Percentiles rank a stretch among this genome's conserved stretches.
phyloP scores from a whole-genome alignment of 805 yeast species.

The Nakazawaea peltata region DNA sequence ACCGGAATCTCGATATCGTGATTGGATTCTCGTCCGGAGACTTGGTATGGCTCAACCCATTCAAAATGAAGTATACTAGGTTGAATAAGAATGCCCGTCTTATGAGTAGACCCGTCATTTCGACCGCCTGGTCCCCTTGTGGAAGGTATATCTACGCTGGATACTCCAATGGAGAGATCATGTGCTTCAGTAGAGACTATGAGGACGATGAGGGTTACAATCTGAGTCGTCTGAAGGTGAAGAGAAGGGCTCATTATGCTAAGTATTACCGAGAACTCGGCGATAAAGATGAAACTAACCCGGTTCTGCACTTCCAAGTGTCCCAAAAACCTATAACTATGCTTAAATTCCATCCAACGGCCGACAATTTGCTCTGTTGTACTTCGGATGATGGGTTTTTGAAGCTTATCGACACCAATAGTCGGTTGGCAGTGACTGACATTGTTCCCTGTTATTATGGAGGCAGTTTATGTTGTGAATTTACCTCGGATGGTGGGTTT shows the following conservation, averaged over 20 bases:
- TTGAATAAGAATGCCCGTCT: slow-evolving; percentile 42
- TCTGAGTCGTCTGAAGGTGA: slow-evolving; percentile 11
- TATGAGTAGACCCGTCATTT: slow-evolving; percentile 33
- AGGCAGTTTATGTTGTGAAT: slow-evolving; percentile 43
- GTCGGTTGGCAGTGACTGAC: slow-evolving; percentile 36
- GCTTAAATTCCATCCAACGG: slow-evolving; percentile 33
- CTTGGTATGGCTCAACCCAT: slow-evolving; percentile 50
- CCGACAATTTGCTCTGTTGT: slow-evolving; percentile 32
- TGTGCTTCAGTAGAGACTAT: slow-evolving; percentile 39
- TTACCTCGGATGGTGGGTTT: slow-evolving; percentile 41
- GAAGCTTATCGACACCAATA: slow-evolving; percentile 46
- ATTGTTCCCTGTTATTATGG: slow-evolving; percentile 59
- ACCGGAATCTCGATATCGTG: slow-evolving; percentile 39
- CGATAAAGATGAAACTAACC: slow-evolving; percentile 21
- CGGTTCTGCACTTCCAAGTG: slow-evolving; percentile 58
- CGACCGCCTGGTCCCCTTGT: slow-evolving; percentile 37
- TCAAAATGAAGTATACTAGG: slow-evolving; percentile 37
- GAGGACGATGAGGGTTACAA: slow-evolving; percentile 35
- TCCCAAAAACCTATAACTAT: slow-evolving; percentile 50
- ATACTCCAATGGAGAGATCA: slow-evolving; percentile 54
- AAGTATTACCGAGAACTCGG: slow-evolving; percentile 19
- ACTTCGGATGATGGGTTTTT: slow-evolving; percentile 61
- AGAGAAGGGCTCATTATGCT: slow-evolving; percentile 25
- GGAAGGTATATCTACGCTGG: slow-evolving; percentile 48
- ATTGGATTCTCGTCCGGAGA: slow-evolving; percentile 67